Evolutionary conservation across 2,329 filamentous ascomycete species (phyloP).

Genomic region (Aureobasidium lini): DNA sequence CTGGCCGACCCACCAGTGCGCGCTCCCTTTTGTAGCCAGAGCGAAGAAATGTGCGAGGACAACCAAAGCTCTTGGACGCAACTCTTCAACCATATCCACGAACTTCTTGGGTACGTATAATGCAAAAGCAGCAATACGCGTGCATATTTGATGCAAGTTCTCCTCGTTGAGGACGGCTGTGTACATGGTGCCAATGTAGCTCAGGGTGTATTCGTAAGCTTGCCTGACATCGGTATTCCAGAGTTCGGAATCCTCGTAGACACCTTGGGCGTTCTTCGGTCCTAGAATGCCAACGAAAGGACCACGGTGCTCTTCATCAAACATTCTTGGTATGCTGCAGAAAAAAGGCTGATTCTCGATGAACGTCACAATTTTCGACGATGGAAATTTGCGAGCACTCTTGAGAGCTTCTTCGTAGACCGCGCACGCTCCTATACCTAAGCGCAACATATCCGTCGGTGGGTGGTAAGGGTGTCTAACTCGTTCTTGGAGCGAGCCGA

Average conservation of each 20-base stretch:
- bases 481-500: constrained; percentile 25
- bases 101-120: constrained; percentile 26
- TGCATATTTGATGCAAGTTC: constrained; percentile 20
- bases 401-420: constrained; percentile 22
- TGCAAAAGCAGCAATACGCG: constrained; percentile 27
- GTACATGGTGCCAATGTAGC: constrained; percentile 24
- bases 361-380: constrained; percentile 1
- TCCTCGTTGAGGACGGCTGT: constrained; percentile 21
- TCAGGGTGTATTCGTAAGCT: constrained; percentile 23
- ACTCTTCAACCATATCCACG: constrained; percentile 25
- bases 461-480: constrained; percentile 22
- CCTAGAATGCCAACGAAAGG: constrained; percentile 18
- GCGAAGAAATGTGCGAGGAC: constrained; percentile 30
- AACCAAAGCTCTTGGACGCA: constrained; percentile 27
- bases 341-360: constrained; percentile 6
- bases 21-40: constrained; percentile 23
- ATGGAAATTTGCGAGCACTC: constrained; percentile 19
- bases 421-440: constrained; percentile 22
- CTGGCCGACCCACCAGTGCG: constrained; percentile 25
- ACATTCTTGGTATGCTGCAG: constrained; percentile 18
- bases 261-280: background rate
- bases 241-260: background rate
- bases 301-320: constrained; percentile 20
- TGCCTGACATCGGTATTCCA: constrained; percentile 19
- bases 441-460: constrained; percentile 27